These are phyloP conservation scores for Thuja plicata DNA, from an alignment of 83 land plant genomes.

Conservation along the genomic window DNA sequence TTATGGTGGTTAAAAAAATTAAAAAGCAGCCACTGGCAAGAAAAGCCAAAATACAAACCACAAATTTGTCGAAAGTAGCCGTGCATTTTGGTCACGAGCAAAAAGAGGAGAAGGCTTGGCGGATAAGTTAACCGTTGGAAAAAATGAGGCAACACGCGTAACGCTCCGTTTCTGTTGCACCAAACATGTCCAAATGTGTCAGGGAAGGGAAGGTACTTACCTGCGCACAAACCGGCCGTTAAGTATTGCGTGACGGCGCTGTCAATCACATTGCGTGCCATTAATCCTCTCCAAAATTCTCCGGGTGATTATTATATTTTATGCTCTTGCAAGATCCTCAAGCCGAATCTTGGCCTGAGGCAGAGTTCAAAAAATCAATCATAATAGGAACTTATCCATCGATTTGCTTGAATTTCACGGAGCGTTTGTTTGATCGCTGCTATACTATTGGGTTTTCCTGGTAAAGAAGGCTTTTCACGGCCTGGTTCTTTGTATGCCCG, in stretches of 20 bases:
- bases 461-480: background rate
- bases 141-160: no score
- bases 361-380: no score
- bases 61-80: no score
- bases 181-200: background rate
- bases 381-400: fast-evolving
- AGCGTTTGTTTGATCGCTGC: no score
- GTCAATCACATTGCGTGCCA: background rate
- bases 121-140: no score
- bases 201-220: background rate
- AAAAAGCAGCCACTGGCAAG: no score
- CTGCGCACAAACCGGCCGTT: background rate
- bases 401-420: no score
- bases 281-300: background rate
- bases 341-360: background rate
- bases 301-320: background rate
- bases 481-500: background rate
- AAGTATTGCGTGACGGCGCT: background rate
- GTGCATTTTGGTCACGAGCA: no score
- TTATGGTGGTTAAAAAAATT: no score
- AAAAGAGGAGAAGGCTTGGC: no score
- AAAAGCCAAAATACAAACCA: no score
- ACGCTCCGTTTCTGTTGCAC: background rate
- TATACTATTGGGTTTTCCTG: no score
- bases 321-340: background rate